Evolutionary conservation across 345 rosid species (phyloP), one percentile per base, ranked within the genome.

Genomic region (Rhizophora mangle): DNA sequence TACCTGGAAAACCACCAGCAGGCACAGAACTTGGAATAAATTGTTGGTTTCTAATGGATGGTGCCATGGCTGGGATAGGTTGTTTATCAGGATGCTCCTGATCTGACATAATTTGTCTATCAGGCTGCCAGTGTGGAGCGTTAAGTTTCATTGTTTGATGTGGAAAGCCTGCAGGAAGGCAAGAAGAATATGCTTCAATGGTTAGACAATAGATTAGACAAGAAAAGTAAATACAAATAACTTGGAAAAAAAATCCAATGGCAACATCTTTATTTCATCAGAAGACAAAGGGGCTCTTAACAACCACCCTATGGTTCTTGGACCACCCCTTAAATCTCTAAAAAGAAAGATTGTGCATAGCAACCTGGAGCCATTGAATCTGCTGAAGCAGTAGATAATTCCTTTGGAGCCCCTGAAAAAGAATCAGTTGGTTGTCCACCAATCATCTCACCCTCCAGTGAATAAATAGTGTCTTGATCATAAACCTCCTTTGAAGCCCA

Each of bases 401-500:
- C 86, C 67, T 82, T 87, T 51, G 87, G 82, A 36, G 87, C 82
- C 69, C 83, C 85, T 43, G 86, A 72, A 71, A 88, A 83, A 47
- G 86, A 72, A 83, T 47, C 80, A 62, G 83, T 65, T 11, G 85
- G 76, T 65, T 85, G 85, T 75, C 91, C 98, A 72, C 86, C 81
- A 73, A 85, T 51, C 98, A 96, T 96, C 82, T 92, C 99, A 74
- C 83, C 78, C 79, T 96, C 98, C 47, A 96, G 77, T 56, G 78
- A 79, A 84, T 84, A 82, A 69, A 92, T 85, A 39, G 89, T 82
- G 73, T 92, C 99, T 80, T 87, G 87, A 80, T 92, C 90, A 78
- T 84, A 96, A 73, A 96, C 98, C 83, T 89, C 97, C 80, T 96
- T 92, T 30, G 97, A 85, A 67, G 87, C 96, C 99, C 99, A 96